phyloP scores from a whole-genome alignment of 768 basidiomycete genomes.

The Leucocoprinus leucothites region DNA sequence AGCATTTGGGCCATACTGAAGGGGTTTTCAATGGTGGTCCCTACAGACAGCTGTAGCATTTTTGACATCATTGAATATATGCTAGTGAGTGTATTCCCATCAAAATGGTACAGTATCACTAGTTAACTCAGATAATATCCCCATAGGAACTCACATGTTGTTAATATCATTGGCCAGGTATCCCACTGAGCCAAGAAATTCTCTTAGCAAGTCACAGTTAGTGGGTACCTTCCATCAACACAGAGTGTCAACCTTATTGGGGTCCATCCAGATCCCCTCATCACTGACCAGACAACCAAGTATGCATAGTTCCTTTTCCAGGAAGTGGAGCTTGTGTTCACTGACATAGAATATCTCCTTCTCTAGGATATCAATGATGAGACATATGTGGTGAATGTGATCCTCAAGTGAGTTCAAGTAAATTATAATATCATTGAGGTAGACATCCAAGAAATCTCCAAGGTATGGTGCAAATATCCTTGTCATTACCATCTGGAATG shows the following conservation, averaged over 20 bases:
- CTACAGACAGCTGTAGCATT: conserved; percentile 12
- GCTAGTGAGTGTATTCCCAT: conserved; percentile 26
- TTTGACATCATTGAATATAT: conserved; percentile 35
- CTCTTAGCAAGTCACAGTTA: conserved; percentile 27
- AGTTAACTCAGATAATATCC: conserved; percentile 22
- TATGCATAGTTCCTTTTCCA: no score
- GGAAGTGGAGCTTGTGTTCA: conserved; percentile 21
- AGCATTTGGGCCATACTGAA: conserved; percentile 18
- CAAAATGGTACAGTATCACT: conserved; percentile 22
- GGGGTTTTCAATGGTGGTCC: conserved; percentile 20
- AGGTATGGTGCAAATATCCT: conserved; percentile 27
- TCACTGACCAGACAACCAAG: conserved; percentile 25
- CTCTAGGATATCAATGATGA: conserved; percentile 24
- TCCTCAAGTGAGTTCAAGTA: conserved; percentile 31
- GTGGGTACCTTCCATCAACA: conserved; percentile 32
- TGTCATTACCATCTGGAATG: conserved; percentile 31
- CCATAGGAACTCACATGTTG: conserved; percentile 35
- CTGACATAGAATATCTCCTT: conserved; percentile 25
- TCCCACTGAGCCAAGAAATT: conserved; percentile 26
- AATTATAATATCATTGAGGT: conserved; percentile 28
- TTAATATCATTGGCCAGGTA: conserved; percentile 31
- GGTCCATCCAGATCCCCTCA: conserved; percentile 40
- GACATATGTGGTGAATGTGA: conserved; percentile 25
- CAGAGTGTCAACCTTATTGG: conserved; percentile 36
- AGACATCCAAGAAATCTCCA: conserved; percentile 24